These are phyloP conservation scores for Cyphellophora attinorum DNA, from an alignment of 2,329 filamentous ascomycete species.

Conservation along the genomic window DNA sequence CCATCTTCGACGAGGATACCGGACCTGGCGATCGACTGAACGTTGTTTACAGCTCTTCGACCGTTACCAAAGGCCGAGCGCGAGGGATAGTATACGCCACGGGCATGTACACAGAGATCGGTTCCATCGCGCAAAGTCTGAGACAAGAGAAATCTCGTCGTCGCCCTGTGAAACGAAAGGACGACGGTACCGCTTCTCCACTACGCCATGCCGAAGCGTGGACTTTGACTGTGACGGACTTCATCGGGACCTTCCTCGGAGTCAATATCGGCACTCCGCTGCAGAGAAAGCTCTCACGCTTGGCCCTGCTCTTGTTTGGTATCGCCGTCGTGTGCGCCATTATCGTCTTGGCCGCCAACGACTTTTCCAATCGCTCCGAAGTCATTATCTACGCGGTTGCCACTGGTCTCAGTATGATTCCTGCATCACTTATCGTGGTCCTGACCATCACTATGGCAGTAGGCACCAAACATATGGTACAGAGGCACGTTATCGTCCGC, in stretches of 20 bases:
- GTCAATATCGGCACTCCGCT: slow-evolving; percentile 61
- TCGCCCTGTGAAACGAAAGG: slow-evolving; percentile 42
- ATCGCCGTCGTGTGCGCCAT: slow-evolving; percentile 60
- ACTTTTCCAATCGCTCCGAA: slow-evolving; percentile 44
- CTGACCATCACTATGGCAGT: slow-evolving; percentile 54
- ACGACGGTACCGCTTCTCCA: slow-evolving; percentile 40
- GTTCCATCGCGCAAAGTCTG: slow-evolving; percentile 54
- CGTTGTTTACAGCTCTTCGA: slow-evolving; percentile 52
- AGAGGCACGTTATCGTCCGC: slow-evolving; percentile 42
- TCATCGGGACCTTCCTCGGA: slow-evolving; percentile 54
- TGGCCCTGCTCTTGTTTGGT: slow-evolving; percentile 57
- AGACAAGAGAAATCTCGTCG: slow-evolving; percentile 47
- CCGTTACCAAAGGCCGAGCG: slow-evolving; percentile 53
- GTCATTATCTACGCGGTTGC: slow-evolving; percentile 58
- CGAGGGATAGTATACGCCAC: slow-evolving; percentile 52
- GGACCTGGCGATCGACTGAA: slow-evolving; percentile 53
- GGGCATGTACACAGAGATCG: slow-evolving; percentile 48
- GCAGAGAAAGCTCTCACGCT: slow-evolving; percentile 57
- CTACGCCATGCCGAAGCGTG: slow-evolving; percentile 44
- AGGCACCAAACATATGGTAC: slow-evolving; percentile 43
- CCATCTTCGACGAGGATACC: slow-evolving; percentile 41
- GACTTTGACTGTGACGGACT: slow-evolving; percentile 46
- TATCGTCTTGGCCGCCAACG: slow-evolving; percentile 57
- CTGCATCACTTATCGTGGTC: slow-evolving; percentile 49
- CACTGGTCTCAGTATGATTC: slow-evolving; percentile 51